phyloP scores from a whole-genome alignment of 148 eudicot species.

The Rhododendron griersonianum region DNA sequence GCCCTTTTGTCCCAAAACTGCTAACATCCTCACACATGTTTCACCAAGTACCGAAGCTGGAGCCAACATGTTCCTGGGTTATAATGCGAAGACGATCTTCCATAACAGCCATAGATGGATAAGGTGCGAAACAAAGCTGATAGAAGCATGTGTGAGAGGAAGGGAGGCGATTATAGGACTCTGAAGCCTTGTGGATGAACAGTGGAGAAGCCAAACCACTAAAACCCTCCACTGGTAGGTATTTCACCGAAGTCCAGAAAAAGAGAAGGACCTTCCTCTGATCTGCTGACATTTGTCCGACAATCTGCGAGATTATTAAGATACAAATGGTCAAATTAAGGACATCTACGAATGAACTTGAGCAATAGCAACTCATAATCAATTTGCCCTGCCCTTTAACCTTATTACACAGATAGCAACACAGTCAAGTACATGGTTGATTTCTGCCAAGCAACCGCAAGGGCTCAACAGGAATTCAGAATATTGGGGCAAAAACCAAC shows the following conservation, averaged over 20 bases:
- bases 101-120: constrained; percentile 52
- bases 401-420: neutral
- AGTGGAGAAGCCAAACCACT: constrained; percentile 69
- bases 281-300: constrained; percentile 50
- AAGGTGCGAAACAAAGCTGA: constrained; percentile 59
- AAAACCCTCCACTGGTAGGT: constrained; percentile 80
- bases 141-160: constrained; percentile 94
- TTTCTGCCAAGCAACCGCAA: neutral
- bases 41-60: constrained; percentile 85
- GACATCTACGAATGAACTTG: neutral
- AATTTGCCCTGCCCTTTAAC: neutral
- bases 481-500: neutral
- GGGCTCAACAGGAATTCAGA: neutral
- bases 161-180: constrained; percentile 51
- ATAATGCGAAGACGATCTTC: constrained; percentile 48
- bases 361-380: neutral
- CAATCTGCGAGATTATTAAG: constrained; percentile 41
- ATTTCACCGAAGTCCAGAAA: constrained; percentile 92
- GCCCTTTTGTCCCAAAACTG: neutral
- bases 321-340: neutral
- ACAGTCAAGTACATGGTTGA: neutral
- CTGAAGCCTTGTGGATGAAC: constrained; percentile 49
- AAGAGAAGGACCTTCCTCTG: constrained; percentile 74
- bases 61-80: constrained; percentile 75
- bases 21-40: neutral